Conservation (phyloP, 2,329 filamentous ascomycete genomes). For the Phialophora expanda region DNA sequence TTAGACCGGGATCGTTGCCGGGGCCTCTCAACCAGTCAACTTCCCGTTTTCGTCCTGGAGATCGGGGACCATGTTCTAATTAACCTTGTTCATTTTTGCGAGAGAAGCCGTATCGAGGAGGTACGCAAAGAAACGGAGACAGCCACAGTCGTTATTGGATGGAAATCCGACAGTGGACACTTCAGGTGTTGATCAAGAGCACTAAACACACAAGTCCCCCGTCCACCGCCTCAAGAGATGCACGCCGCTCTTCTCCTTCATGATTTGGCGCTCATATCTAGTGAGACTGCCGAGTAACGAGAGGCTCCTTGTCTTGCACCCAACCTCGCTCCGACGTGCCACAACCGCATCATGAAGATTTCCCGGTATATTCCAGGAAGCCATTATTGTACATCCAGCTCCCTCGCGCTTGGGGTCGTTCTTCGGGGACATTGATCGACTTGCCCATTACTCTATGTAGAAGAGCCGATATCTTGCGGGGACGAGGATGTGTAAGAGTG, state of each 20-base stretch:
- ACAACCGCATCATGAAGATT: not conserved
- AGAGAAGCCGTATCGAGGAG: not conserved
- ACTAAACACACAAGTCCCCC: not conserved
- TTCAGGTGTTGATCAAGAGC: not conserved
- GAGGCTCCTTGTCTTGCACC: not conserved
- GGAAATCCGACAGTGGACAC: not conserved
- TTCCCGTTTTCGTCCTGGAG: not conserved
- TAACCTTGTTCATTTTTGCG: not conserved
- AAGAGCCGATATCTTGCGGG: not conserved
- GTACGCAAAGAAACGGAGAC: not conserved
- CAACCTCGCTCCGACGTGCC: not conserved
- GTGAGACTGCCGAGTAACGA: not conserved
- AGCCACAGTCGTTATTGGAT: not conserved
- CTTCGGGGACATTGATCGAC: not conserved
- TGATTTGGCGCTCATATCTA: not conserved
- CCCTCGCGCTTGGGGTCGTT: not conserved
- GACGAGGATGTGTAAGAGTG: slow-evolving; percentile 13
- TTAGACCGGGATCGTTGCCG: not conserved
- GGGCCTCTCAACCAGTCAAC: not conserved
- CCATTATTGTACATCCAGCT: not conserved
- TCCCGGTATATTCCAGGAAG: not conserved
- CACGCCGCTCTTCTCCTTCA: not conserved
- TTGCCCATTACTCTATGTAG: not conserved
- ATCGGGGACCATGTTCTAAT: not conserved
- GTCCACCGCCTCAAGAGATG: not conserved